Evolutionary conservation across 352 stramenopile species (phyloP).

Genomic region (Globisporangium cylindrosporum): DNA sequence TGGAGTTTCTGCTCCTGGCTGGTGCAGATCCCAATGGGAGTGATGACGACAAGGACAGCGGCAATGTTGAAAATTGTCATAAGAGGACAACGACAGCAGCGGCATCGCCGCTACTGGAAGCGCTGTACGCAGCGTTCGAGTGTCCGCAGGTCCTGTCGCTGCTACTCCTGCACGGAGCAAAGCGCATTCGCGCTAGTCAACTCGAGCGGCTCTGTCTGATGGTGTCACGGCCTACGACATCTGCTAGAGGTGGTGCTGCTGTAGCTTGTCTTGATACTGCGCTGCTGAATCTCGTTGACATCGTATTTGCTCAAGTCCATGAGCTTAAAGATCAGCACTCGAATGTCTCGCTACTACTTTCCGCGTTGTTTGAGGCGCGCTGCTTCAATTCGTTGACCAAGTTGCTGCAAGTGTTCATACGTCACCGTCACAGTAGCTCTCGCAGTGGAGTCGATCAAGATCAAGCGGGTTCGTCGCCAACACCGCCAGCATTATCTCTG

Average conservation of each 20-base stretch:
- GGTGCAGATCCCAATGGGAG: constrained; percentile 24
- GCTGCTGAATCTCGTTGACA: neutral
- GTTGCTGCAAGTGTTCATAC: neutral
- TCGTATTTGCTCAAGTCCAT: neutral
- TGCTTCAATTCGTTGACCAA: constrained; percentile 9
- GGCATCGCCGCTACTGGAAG: constrained; percentile 20
- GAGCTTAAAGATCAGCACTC: neutral
- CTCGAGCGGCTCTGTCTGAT: constrained; percentile 20
- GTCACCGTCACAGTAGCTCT: neutral
- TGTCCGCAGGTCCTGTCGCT: constrained; percentile 20
- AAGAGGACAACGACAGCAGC: neutral
- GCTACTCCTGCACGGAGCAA: constrained; percentile 26
- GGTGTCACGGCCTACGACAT: neutral
- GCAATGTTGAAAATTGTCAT: neutral
- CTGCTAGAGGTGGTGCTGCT: neutral
- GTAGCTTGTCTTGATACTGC: neutral
- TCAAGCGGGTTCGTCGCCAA: neutral
- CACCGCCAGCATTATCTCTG: neutral
- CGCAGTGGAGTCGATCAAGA: neutral
- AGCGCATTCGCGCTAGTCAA: constrained; percentile 7
- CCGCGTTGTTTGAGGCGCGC: constrained; percentile 8
- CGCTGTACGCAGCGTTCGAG: constrained; percentile 16
- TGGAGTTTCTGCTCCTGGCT: constrained; percentile 26
- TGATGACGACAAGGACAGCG: neutral
- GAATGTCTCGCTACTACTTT: neutral